Percentiles rank a stretch among this genome's conserved stretches.
phyloP scores from a whole-genome alignment of 129 eudicot genomes.

The Centella asiatica region DNA sequence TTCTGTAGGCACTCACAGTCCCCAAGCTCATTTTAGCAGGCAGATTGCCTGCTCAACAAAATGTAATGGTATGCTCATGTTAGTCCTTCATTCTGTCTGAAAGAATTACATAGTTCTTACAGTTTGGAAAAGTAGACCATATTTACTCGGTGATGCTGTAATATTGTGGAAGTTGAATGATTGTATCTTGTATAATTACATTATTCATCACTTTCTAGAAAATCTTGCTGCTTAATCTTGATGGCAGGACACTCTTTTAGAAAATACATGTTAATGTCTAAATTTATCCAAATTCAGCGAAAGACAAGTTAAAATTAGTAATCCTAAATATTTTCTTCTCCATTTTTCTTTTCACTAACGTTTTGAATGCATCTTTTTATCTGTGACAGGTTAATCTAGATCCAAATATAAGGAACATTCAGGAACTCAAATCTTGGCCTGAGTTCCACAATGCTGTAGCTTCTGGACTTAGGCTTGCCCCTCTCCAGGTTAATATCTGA shows the following conservation, averaged over 20 bases:
- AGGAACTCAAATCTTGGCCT: constrained; percentile 93
- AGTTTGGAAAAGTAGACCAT: background rate
- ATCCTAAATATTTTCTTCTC: background rate
- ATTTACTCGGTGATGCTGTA: background rate
- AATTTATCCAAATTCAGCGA: too few species aligned
- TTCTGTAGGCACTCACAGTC: constrained; percentile 81
- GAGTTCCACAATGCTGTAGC: constrained; percentile 99
- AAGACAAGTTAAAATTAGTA: too few species aligned
- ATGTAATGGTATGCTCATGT: constrained; percentile 61
- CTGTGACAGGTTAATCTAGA: constrained; percentile 79
- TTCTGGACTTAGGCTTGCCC: constrained; percentile 88
- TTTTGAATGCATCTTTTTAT: too few species aligned
- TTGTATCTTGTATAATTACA: too few species aligned
- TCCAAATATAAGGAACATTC: constrained; percentile 79
- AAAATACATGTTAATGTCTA: constrained; percentile 2
- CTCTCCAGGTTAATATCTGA: constrained; percentile 56
- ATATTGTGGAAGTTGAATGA: background rate
- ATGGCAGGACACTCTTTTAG: background rate
- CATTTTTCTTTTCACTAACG: background rate
- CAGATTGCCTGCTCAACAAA: constrained; percentile 94
- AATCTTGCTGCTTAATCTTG: constrained; percentile 4
- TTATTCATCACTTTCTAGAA: background rate
- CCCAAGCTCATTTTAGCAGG: constrained; percentile 96
- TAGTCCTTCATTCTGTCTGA: constrained; percentile 5
- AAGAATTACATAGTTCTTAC: background rate